Base-by-base conservation (phyloP, 2,329 filamentous ascomycete genomes). In the Ophiocordyceps camponoti-floridani region DNA sequence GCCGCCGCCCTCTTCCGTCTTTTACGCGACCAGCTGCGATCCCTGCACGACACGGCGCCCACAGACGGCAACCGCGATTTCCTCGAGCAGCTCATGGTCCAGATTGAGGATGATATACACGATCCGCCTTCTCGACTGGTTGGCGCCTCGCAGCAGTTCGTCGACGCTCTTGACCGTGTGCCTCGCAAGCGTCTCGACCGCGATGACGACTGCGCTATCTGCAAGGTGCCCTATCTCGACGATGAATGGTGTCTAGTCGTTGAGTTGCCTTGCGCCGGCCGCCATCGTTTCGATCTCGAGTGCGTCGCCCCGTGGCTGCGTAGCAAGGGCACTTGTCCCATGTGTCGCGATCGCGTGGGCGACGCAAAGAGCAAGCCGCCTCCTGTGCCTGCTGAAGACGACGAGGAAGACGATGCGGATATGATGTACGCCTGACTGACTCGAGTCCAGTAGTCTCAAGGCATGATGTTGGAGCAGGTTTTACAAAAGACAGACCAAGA, bases 291-390 rank as follows among this genome's bases (percentile, higher is more conserved):
- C 54, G 77, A 82, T 53, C 59, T 81, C n/a, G 77, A 82, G 61
- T 82, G 77, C 53, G 75, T 81, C 2, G 72, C 69, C 4, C 77
- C 77, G 7, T 82, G 77, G 77, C 56, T 82, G 56, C 62, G 69
- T 56, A 69, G 73, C 53, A 77, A 80, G 59, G 77, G 77, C 35
- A 78, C 67, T 30, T 81, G 77, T 56, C 77, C 77, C 37, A 64
- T 80, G 62, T 79, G 77, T 57, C 62, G 77, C 47, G 68, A 72
- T 56, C 73, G 77, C 53, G 59, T 81, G 60, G 68, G 64, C 30
- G 69, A 71, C 64, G 16, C 27, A 5, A 75, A 73, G 65, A 64
- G 65, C 11, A 37, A n/a, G 26, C 35, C 8, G 55, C 62, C 66
- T 47, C 55, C 59, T n/a, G 62, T 63, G 16, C 57, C 63, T 12